phyloP scores from a whole-genome alignment of 257 asterid species.

The Mitragyna speciosa region DNA sequence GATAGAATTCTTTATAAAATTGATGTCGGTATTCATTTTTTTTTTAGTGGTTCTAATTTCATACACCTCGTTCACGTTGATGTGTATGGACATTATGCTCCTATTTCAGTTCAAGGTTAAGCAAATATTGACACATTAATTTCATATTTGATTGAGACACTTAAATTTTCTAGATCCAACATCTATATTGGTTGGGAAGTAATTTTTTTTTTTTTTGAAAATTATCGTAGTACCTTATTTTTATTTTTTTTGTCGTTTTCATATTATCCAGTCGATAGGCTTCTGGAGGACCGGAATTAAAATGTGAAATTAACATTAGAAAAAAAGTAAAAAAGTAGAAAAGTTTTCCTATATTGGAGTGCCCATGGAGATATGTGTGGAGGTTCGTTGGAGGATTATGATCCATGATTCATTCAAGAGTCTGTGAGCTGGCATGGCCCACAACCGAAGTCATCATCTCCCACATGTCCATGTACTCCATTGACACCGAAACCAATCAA shows the following conservation, averaged over 20 bases:
- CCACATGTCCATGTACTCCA: constrained; percentile 31
- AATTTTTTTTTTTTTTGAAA: too few species aligned
- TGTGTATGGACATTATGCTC: not conserved
- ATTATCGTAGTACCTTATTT: too few species aligned
- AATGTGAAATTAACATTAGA: too few species aligned
- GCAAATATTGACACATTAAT: not conserved
- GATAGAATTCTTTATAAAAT: not conserved
- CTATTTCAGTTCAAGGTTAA: not conserved
- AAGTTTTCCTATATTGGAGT: not conserved
- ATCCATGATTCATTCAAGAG: not conserved
- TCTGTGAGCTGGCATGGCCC: not conserved
- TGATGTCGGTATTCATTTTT: not conserved
- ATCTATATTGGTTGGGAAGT: not conserved
- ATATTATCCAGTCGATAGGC: too few species aligned
- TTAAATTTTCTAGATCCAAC: not conserved
- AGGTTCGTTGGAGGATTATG: not conserved
- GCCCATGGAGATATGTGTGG: not conserved
- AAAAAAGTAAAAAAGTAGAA: too few species aligned
- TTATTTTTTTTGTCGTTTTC: too few species aligned
- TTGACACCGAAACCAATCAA: constrained; percentile 8
- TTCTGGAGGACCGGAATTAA: too few species aligned
- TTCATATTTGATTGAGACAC: not conserved
- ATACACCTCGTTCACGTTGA: not conserved
- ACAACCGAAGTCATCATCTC: constrained; percentile 13
- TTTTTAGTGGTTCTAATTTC: not conserved